phyloP scores from a whole-genome alignment of 805 yeast genomes.

The Yueomyces sinensis region DNA sequence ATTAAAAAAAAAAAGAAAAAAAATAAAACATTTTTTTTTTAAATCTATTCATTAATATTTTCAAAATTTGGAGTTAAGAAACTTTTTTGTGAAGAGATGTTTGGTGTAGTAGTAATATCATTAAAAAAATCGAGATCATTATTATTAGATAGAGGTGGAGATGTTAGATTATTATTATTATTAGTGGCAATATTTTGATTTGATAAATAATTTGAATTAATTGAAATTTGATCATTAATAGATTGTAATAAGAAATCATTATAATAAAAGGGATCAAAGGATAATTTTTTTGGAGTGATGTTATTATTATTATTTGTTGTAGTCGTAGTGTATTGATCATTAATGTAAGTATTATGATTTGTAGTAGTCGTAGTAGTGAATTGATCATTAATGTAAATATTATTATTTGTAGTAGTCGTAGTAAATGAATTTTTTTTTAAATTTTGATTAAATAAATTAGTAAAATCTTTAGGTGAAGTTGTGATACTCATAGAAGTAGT shows the following conservation, averaged over 20 bases:
- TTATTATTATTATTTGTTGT: neutral
- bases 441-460: too few species aligned
- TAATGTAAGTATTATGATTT: neutral
- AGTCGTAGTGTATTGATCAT: neutral
- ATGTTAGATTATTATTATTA: too few species aligned
- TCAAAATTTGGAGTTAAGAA: neutral
- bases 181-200: neutral
- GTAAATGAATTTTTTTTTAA: neutral
- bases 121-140: neutral
- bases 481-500: neutral
- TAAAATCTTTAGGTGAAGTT: neutral
- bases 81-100: neutral
- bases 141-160: too few species aligned
- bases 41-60: neutral
- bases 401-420: neutral
- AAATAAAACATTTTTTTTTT: too few species aligned
- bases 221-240: too few species aligned
- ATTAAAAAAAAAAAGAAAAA: too few species aligned
- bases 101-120: neutral
- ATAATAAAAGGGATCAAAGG: neutral
- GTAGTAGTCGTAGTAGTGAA: neutral
- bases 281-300: neutral
- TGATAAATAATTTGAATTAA: neutral
- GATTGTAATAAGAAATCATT: neutral
- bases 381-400: neutral